Evolutionary conservation across 2,329 filamentous ascomycete species (phyloP).

Genomic region (Pezicula rhizophila): DNA sequence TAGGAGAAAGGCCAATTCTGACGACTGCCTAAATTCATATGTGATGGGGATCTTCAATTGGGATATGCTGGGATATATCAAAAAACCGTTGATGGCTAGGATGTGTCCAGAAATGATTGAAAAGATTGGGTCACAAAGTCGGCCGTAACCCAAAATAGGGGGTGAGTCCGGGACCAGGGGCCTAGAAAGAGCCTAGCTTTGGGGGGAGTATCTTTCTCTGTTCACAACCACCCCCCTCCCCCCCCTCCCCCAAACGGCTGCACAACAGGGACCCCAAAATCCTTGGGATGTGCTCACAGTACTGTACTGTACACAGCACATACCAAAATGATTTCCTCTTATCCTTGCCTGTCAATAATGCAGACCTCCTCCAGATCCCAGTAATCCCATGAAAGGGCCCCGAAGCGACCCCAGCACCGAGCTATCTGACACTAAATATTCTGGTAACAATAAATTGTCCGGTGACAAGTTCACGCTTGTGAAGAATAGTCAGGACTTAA

Average conservation of each 20-base stretch:
- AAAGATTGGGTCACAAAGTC: conserved; percentile 5
- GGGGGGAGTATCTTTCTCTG: too few species aligned
- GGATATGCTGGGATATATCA: conserved; percentile 19
- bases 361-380: neutral
- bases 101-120: conserved; percentile 8
- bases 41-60: conserved; percentile 19
- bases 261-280: neutral
- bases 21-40: conserved; percentile 24
- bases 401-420: too few species aligned
- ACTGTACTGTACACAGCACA: too few species aligned
- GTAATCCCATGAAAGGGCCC: too few species aligned
- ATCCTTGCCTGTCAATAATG: conserved; percentile 17
- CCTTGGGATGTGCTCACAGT: neutral
- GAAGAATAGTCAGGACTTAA: too few species aligned
- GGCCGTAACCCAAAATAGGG: conserved; percentile 9
- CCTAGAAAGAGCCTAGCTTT: conserved; percentile 14
- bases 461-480: too few species aligned
- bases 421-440: too few species aligned
- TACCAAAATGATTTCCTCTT: conserved; percentile 4
- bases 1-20: neutral
- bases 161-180: conserved; percentile 13
- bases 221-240: too few species aligned
- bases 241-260: conserved; percentile 9
- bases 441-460: too few species aligned
- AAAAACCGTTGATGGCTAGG: conserved; percentile 21